phyloP scores from a whole-genome alignment of 2,329 filamentous ascomycete genomes.

The Beauveria australis region DNA sequence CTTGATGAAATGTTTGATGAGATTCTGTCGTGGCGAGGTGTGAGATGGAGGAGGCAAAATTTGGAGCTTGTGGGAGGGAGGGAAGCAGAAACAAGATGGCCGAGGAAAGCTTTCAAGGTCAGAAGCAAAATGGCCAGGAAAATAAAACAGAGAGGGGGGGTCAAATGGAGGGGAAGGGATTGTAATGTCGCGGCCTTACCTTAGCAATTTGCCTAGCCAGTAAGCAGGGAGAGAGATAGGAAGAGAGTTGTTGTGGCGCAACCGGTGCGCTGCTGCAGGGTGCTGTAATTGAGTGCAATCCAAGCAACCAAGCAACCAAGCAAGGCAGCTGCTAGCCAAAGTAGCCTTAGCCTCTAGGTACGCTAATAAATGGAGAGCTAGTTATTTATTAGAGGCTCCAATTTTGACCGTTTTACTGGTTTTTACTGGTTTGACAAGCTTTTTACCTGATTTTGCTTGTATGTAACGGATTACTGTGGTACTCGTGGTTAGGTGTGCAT shows the following conservation, averaged over 20 bases:
- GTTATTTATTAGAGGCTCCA: too few species aligned
- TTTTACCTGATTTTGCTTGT: background rate
- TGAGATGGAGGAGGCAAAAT: conserved; percentile 4
- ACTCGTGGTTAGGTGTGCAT: background rate
- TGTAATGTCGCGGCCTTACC: background rate
- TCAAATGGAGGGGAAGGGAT: background rate
- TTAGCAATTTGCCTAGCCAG: background rate
- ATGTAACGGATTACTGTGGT: too few species aligned
- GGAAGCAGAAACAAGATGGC: background rate
- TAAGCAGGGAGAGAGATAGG: background rate
- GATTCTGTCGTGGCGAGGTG: background rate
- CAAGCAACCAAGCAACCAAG: background rate
- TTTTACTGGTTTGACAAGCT: background rate
- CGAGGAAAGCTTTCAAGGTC: conserved; percentile 2
- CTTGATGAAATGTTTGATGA: background rate
- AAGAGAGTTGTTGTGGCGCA: background rate
- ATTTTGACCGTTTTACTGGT: too few species aligned
- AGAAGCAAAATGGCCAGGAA: conserved; percentile 6
- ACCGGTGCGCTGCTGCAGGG: background rate
- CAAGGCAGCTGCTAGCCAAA: background rate
- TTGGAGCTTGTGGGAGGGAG: background rate
- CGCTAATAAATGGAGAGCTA: background rate
- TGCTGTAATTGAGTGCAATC: background rate
- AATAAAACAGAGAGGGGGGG: conserved; percentile 3
- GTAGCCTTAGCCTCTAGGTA: background rate